These are phyloP conservation scores for Raffaelea ambrosiae DNA, from an alignment of 2,329 filamentous ascomycete species.

Conservation along the genomic window DNA sequence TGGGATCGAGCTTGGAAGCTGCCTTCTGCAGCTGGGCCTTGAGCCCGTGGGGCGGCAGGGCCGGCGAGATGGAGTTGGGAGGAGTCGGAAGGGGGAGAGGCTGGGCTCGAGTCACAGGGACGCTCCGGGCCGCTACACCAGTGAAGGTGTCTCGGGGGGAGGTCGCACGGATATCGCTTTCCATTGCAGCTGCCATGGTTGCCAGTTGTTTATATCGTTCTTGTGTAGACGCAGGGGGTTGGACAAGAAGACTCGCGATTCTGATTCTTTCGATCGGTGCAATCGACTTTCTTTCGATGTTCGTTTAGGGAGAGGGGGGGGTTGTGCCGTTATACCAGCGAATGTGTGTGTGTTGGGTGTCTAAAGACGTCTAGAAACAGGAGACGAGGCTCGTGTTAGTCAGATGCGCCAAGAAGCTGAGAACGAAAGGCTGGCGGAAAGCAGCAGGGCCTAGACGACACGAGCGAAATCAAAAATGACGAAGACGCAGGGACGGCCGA, in stretches of 20 bases:
- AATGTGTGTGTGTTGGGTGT: not conserved
- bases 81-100: conserved; percentile 80
- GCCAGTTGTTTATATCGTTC: conserved; percentile 46
- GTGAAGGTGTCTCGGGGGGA: conserved; percentile 61
- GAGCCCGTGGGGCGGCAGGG: conserved; percentile 71
- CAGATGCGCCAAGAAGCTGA: not conserved
- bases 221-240: not conserved
- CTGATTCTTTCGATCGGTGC: conserved; percentile 30
- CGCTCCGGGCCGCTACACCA: conserved; percentile 61
- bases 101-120: conserved; percentile 53
- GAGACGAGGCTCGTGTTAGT: not conserved
- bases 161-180: conserved; percentile 58
- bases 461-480: not conserved
- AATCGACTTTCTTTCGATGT: not conserved
- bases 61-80: conserved; percentile 90
- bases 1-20: conserved; percentile 42
- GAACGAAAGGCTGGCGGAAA: not conserved
- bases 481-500: no score
- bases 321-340: not conserved
- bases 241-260: conserved; percentile 22
- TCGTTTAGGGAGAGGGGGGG: not conserved
- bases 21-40: conserved; percentile 57
- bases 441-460: not conserved
- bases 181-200: conserved; percentile 53
- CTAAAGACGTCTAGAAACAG: not conserved